These are phyloP conservation scores for Pseudocercospora fuligena DNA, from an alignment of 2,329 filamentous ascomycete species.

Conservation along the genomic window DNA sequence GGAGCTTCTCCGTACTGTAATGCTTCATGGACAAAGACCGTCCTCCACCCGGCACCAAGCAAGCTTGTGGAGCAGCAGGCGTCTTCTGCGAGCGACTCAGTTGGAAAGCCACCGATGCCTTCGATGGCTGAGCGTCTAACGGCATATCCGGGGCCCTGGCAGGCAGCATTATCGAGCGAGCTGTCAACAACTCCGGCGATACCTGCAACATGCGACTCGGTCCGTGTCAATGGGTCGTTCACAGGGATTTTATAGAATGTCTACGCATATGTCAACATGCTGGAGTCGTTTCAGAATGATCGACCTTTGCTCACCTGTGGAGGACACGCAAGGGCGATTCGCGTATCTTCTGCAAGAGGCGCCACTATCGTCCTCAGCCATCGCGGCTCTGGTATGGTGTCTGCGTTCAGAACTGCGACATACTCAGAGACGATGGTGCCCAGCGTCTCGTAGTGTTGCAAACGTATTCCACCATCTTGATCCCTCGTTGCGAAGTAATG, in stretches of 20 bases:
- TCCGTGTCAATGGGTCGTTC: slow-evolving; percentile 22
- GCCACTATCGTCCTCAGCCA: slow-evolving; percentile 66
- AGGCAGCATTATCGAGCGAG: slow-evolving; percentile 44
- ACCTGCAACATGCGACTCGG: slow-evolving; percentile 12
- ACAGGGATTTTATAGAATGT: slow-evolving; percentile 23
- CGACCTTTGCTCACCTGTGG: slow-evolving; percentile 52
- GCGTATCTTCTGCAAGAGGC: slow-evolving; percentile 60
- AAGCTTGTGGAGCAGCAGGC: slow-evolving; percentile 63
- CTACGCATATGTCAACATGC: background rate
- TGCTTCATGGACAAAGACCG: slow-evolving; percentile 63
- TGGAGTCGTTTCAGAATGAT: background rate
- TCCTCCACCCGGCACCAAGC: slow-evolving; percentile 66
- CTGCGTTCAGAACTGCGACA: slow-evolving; percentile 68
- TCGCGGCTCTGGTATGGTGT: slow-evolving; percentile 68
- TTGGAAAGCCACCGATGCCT: slow-evolving; percentile 65
- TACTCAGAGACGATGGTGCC: slow-evolving; percentile 41
- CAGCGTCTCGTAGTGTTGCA: slow-evolving; percentile 36
- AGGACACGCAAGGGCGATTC: slow-evolving; percentile 64
- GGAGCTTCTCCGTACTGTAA: slow-evolving; percentile 66
- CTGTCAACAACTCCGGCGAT: slow-evolving; percentile 12
- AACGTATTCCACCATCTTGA: slow-evolving; percentile 33
- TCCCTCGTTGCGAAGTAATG: background rate
- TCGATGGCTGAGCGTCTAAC: slow-evolving; percentile 64
- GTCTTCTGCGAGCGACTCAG: slow-evolving; percentile 65
- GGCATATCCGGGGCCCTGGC: slow-evolving; percentile 67